Conservation (phyloP, 1,139 yeast species). For the Debaryomycetaceae sp. region DNA sequence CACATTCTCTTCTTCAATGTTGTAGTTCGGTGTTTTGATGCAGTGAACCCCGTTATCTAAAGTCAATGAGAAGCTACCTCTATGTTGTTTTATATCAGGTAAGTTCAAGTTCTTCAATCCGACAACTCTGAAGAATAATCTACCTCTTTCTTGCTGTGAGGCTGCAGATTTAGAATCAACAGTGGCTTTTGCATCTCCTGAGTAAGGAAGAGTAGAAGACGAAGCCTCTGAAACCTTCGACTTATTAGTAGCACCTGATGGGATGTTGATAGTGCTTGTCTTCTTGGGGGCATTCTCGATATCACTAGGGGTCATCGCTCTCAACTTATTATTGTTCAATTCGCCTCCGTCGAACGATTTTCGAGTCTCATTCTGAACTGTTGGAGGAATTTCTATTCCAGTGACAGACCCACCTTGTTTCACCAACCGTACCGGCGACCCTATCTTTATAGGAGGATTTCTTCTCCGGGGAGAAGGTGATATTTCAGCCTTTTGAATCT, state of each 20-base stretch:
- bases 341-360: not conserved
- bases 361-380: conserved; percentile 5
- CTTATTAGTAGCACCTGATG: conserved; percentile 19
- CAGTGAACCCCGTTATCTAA: conserved; percentile 91
- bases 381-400: conserved; percentile 14
- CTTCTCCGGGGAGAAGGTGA: conserved; percentile 5
- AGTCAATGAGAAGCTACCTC: conserved; percentile 66
- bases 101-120: conserved; percentile 56
- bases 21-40: conserved; percentile 66
- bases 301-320: conserved; percentile 11
- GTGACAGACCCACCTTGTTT: conserved; percentile 29
- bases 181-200: not conserved
- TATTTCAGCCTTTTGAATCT: not conserved
- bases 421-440: conserved; percentile 36
- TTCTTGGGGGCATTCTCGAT: conserved; percentile 9
- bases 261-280: conserved; percentile 29
- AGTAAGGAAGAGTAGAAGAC: conserved; percentile 11
- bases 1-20: conserved; percentile 39
- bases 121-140: conserved; percentile 65
- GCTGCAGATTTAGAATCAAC: not conserved
- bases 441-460: conserved; percentile 36
- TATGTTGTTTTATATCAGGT: conserved; percentile 51
- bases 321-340: conserved; percentile 22
- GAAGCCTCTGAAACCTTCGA: conserved; percentile 16
- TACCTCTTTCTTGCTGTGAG: conserved; percentile 57